A percentile compares a stretch with the other conserved stretches of the same genome.
These are phyloP conservation scores for Globisporangium cylindrosporum DNA, from an alignment of 352 stramenopile species.

Conservation along the genomic window DNA sequence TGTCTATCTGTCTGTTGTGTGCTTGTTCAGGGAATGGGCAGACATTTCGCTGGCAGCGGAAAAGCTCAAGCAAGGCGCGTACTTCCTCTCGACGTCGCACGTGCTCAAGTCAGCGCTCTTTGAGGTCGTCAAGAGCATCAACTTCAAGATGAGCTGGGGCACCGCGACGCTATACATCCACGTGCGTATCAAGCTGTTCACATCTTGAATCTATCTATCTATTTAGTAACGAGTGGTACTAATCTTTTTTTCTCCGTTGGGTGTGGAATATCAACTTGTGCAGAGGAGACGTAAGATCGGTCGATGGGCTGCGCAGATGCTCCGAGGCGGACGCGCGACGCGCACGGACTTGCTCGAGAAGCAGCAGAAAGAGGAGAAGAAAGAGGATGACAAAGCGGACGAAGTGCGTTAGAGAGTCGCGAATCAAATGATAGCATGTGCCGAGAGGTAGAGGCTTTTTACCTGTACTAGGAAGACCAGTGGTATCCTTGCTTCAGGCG, in stretches of 20 bases:
- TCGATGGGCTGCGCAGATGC: slow-evolving; percentile 82
- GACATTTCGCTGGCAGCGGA: slow-evolving; percentile 78
- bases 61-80: slow-evolving; percentile 82
- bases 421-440: not conserved
- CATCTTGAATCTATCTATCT: not conserved
- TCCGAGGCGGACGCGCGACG: slow-evolving; percentile 69
- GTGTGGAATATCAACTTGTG: not conserved
- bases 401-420: slow-evolving; percentile 1
- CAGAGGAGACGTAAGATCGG: slow-evolving; percentile 80
- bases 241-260: not conserved
- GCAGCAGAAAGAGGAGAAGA: slow-evolving; percentile 27
- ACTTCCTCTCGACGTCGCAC: slow-evolving; percentile 82
- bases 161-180: slow-evolving; percentile 82
- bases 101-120: slow-evolving; percentile 76
- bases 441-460: too few species aligned
- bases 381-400: not conserved
- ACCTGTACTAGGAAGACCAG: too few species aligned
- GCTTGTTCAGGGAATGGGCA: slow-evolving; percentile 54
- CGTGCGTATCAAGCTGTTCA: slow-evolving; percentile 33
- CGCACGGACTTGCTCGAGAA: slow-evolving; percentile 68
- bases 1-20: not conserved
- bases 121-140: slow-evolving; percentile 73
- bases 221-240: too few species aligned
- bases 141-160: slow-evolving; percentile 84
- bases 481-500: too few species aligned